Evolutionary conservation across 2,329 filamentous ascomycete species (phyloP).

Genomic region (Periconia digitata): DNA sequence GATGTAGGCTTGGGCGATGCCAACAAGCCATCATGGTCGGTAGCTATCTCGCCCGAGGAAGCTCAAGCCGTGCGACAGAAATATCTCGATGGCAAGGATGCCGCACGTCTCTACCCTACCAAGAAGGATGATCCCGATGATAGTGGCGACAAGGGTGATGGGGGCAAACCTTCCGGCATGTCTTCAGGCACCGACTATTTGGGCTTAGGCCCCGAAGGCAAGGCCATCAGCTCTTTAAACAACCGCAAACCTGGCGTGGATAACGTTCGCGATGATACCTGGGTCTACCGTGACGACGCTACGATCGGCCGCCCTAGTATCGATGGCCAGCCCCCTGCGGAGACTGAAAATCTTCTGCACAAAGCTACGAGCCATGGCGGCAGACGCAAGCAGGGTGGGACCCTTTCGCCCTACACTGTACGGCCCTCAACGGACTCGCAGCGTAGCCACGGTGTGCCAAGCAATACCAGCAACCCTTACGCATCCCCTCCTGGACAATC

Average conservation of each 20-base stretch:
- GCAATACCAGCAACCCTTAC: slow-evolving; percentile 19
- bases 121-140: slow-evolving; percentile 28
- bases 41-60: slow-evolving; percentile 69
- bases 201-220: slow-evolving; percentile 22
- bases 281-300: slow-evolving; percentile 42
- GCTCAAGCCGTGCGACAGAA: slow-evolving; percentile 64
- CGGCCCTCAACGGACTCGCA: slow-evolving; percentile 16
- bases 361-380: slow-evolving; percentile 47
- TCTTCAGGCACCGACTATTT: slow-evolving; percentile 39
- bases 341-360: slow-evolving; percentile 50
- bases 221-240: slow-evolving; percentile 50
- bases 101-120: slow-evolving; percentile 64
- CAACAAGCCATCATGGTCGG: slow-evolving; percentile 79
- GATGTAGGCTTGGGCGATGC: slow-evolving; percentile 60
- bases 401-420: slow-evolving; percentile 25
- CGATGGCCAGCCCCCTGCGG: slow-evolving; percentile 40
- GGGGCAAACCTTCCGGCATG: too few relatives aligned
- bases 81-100: slow-evolving; percentile 57
- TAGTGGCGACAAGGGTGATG: too few relatives aligned
- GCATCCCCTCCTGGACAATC: slow-evolving; percentile 20
- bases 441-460: slow-evolving; percentile 26
- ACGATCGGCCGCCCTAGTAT: slow-evolving; percentile 44
- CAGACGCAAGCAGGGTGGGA: slow-evolving; percentile 41
- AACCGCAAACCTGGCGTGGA: slow-evolving; percentile 47
- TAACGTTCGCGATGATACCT: slow-evolving; percentile 48